These are phyloP conservation scores for Pichia sp. DNA, from an alignment of 1,139 yeast species.

Conservation along the genomic window DNA sequence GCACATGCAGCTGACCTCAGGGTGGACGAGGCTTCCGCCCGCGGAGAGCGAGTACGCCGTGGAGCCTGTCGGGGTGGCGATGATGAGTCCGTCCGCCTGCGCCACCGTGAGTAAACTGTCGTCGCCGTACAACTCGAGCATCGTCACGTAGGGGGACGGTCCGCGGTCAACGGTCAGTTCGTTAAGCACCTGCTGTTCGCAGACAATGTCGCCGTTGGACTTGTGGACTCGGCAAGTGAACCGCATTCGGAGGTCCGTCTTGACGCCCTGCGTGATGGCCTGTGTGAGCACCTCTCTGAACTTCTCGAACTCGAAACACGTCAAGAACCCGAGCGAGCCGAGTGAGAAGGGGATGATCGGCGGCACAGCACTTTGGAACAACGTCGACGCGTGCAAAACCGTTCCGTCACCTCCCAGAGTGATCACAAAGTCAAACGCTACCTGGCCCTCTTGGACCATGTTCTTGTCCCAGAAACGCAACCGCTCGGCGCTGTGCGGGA, in stretches of 20 bases:
- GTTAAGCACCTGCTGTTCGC: constrained; percentile 77
- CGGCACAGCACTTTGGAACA: constrained; percentile 78
- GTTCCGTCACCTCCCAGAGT: constrained; percentile 93
- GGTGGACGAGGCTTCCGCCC: constrained; percentile 87
- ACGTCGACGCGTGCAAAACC: constrained; percentile 70
- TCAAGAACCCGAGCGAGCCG: constrained; percentile 78
- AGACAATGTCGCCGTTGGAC: constrained; percentile 53
- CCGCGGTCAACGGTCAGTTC: constrained; percentile 86
- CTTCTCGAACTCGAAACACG: constrained; percentile 70
- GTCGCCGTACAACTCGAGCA: constrained; percentile 78
- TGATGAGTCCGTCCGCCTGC: constrained; percentile 84
- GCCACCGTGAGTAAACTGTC: constrained; percentile 76
- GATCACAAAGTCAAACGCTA: constrained; percentile 66
- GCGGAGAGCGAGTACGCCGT: constrained; percentile 89
- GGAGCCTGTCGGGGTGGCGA: constrained; percentile 90
- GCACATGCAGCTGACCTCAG: constrained; percentile 82
- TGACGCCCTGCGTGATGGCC: constrained; percentile 64
- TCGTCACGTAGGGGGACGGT: constrained; percentile 82
- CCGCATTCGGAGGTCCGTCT: constrained; percentile 77
- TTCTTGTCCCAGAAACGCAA: constrained; percentile 67
- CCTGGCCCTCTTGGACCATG: constrained; percentile 51
- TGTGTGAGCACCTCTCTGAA: constrained; percentile 53
- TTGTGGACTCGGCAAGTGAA: constrained; percentile 57
- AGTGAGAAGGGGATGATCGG: constrained; percentile 81
- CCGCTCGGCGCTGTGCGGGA: constrained; percentile 41